phyloP scores from a whole-genome alignment of 768 basidiomycete genomes.

The Lactarius pseudohatsudake region DNA sequence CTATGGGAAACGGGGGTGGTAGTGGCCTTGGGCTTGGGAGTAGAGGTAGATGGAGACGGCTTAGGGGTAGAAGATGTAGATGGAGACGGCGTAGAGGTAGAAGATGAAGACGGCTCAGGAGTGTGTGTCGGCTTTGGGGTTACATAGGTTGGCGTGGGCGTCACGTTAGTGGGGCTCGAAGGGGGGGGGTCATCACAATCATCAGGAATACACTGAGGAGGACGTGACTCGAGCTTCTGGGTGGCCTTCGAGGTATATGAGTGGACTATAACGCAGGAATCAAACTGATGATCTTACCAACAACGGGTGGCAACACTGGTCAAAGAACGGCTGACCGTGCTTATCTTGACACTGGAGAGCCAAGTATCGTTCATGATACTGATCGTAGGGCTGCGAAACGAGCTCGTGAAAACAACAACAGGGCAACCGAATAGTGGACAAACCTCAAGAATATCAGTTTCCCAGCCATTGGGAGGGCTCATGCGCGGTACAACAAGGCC shows the following conservation, averaged over 20 bases:
- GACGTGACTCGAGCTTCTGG: slow-evolving; percentile 50
- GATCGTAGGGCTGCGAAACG: slow-evolving; percentile 45
- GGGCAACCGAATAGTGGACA: slow-evolving; percentile 2
- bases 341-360: slow-evolving; percentile 48
- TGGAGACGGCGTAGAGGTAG: slow-evolving; percentile 13
- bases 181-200: slow-evolving; percentile 32
- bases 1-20: background rate
- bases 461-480: slow-evolving; percentile 46
- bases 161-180: background rate
- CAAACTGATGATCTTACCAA: slow-evolving; percentile 42
- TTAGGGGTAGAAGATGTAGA: slow-evolving; percentile 10
- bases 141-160: background rate
- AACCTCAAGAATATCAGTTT: slow-evolving; percentile 48
- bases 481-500: slow-evolving; percentile 42
- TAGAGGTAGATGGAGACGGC: slow-evolving; percentile 10
- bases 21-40: slow-evolving; percentile 13
- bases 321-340: slow-evolving; percentile 51
- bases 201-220: slow-evolving; percentile 53
- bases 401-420: slow-evolving; percentile 17
- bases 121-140: background rate
- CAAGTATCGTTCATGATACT: slow-evolving; percentile 63
- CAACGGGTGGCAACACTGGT: slow-evolving; percentile 69
- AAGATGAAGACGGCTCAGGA: background rate
- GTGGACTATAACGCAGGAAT: slow-evolving; percentile 10
- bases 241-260: slow-evolving; percentile 40